A percentile compares a stretch with the other conserved stretches of the same genome.
Evolutionary conservation across 257 asterid species (phyloP).

Genomic region (Cruciata laevipes): DNA sequence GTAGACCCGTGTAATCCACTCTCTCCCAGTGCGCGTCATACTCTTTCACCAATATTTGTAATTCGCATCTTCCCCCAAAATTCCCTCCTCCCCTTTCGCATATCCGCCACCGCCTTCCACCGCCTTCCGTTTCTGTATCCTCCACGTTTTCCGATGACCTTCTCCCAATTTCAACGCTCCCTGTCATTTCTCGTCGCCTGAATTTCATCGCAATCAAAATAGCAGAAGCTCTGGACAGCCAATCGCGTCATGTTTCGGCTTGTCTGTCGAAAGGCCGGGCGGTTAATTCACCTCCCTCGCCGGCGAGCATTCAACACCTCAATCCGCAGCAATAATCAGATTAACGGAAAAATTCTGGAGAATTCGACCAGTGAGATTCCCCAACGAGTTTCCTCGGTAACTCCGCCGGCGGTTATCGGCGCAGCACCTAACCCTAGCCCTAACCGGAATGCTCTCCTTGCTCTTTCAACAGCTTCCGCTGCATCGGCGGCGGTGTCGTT

Average conservation of each 20-base stretch:
- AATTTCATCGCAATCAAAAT: background rate
- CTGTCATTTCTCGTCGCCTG: background rate
- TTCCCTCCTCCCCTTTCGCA: constrained; percentile 13
- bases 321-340: constrained; percentile 9
- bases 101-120: constrained; percentile 1
- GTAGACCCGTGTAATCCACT: constrained; percentile 8
- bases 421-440: constrained; percentile 16
- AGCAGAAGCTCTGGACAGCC: background rate
- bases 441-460: constrained; percentile 30
- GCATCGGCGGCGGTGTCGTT: constrained; percentile 39
- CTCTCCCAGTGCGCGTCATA: background rate
- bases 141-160: background rate
- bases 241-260: constrained; percentile 32
- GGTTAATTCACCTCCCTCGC: constrained; percentile 17
- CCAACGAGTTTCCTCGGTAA: constrained; percentile 17
- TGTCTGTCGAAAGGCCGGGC: constrained; percentile 23
- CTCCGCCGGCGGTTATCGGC: constrained; percentile 17
- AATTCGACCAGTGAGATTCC: constrained; percentile 22
- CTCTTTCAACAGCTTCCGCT: constrained; percentile 37
- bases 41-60: background rate
- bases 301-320: constrained; percentile 28
- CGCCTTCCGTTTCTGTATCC: constrained; percentile 3
- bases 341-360: constrained; percentile 8
- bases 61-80: constrained; percentile 23
- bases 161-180: background rate